Evolutionary conservation across 2,329 filamentous ascomycete genomes (phyloP).

Genomic region (Cladosporium sp.): DNA sequence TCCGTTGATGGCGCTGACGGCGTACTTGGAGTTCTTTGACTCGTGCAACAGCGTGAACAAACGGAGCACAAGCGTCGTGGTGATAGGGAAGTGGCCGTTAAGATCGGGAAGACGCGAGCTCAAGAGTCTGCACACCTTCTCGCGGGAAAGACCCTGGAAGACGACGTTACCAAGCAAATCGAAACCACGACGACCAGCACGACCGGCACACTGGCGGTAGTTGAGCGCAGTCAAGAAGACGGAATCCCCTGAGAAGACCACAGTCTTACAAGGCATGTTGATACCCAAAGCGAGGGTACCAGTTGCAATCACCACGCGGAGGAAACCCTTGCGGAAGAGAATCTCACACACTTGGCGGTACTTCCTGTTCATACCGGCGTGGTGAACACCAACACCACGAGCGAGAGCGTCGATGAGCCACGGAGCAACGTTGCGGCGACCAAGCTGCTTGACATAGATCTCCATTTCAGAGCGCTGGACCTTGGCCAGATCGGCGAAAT

Average conservation of each 20-base stretch:
- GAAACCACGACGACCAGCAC: constrained; percentile 75
- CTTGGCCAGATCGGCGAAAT: constrained; percentile 61
- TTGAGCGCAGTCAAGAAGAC: constrained; percentile 70
- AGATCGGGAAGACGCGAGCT: constrained; percentile 70
- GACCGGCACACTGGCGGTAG: constrained; percentile 71
- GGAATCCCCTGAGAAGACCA: constrained; percentile 71
- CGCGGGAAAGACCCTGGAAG: constrained; percentile 61
- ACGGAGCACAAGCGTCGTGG: constrained; percentile 66
- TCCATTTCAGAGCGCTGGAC: constrained; percentile 57
- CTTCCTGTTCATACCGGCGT: constrained; percentile 72
- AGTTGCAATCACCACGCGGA: constrained; percentile 69
- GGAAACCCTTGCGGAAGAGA: constrained; percentile 67
- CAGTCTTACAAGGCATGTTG: constrained; percentile 81
- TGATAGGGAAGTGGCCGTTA: constrained; percentile 73
- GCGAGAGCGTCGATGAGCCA: constrained; percentile 58
- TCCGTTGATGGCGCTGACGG: constrained; percentile 59
- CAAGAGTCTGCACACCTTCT: constrained; percentile 64
- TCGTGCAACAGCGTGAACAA: constrained; percentile 64
- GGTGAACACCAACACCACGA: constrained; percentile 71
- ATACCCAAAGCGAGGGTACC: constrained; percentile 74
- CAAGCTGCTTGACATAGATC: constrained; percentile 49
- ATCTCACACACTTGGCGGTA: constrained; percentile 73
- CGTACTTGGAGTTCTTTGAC: constrained; percentile 60
- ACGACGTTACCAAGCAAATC: constrained; percentile 78
- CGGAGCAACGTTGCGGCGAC: constrained; percentile 46